A percentile compares a stretch with the other conserved stretches of the same genome.
Conservation (phyloP, 2,329 filamentous ascomycete genomes). For the Trichoderma arundinaceum region DNA sequence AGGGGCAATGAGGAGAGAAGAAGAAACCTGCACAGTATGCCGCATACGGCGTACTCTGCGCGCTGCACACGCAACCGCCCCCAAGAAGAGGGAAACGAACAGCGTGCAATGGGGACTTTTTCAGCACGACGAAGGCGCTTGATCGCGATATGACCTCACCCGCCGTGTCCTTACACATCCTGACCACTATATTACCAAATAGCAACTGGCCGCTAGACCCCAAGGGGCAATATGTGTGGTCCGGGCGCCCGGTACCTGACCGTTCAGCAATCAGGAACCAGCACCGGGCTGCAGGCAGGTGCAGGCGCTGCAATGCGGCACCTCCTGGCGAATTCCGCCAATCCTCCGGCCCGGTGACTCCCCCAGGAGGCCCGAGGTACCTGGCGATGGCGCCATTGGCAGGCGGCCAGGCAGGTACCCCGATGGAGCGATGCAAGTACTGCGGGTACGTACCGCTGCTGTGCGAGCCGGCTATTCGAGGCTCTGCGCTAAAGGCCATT, state of each 20-base stretch:
- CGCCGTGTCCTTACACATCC: conserved; percentile 36
- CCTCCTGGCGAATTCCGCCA: conserved; percentile 25
- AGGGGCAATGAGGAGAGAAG: conserved; percentile 18
- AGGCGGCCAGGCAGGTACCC: background rate
- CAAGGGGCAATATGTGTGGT: conserved; percentile 40
- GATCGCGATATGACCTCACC: conserved; percentile 46
- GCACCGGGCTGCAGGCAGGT: conserved; percentile 30
- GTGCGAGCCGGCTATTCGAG: conserved; percentile 44
- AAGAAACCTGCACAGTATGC: conserved; percentile 16
- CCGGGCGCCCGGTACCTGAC: conserved; percentile 43
- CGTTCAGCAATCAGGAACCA: conserved; percentile 41
- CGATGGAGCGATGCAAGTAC: background rate
- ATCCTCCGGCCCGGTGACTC: conserved; percentile 25
- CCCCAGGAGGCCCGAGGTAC: conserved; percentile 15
- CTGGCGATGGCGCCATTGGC: background rate
- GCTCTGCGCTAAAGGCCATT: conserved; percentile 37
- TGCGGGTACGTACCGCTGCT: conserved; percentile 13
- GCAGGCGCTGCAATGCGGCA: conserved; percentile 30
- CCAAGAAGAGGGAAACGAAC: background rate
- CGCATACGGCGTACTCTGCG: background rate
- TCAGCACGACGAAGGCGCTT: conserved; percentile 11
- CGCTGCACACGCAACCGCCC: background rate
- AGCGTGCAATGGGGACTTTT: background rate
- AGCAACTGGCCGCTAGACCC: conserved; percentile 40
- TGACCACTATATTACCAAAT: conserved; percentile 44